Evolutionary conservation across 495 filamentous ascomycete genomes (phyloP).

Genomic region (Aspergillus asperescens): DNA sequence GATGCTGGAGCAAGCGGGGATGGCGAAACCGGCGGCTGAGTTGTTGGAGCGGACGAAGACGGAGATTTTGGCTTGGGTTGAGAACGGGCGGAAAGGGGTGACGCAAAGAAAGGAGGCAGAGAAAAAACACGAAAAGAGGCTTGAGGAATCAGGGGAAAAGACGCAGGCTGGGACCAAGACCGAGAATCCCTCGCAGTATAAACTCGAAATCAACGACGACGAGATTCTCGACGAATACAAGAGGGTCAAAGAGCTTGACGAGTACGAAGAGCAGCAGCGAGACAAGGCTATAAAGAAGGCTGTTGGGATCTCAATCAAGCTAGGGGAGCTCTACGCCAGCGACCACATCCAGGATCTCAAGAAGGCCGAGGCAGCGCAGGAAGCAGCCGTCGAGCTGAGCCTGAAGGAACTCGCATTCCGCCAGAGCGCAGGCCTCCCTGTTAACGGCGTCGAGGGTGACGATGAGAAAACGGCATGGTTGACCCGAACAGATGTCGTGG

Average conservation of each 20-base stretch:
- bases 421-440: slow-evolving; percentile 51
- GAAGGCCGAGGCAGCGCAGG: slow-evolving; percentile 63
- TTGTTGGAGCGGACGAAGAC: slow-evolving; percentile 54
- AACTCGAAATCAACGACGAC: slow-evolving; percentile 22
- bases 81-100: slow-evolving; percentile 15
- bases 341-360: slow-evolving; percentile 48
- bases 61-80: slow-evolving; percentile 52
- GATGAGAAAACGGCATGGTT: slow-evolving; percentile 63
- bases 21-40: slow-evolving; percentile 59
- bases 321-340: slow-evolving; percentile 67
- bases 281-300: slow-evolving; percentile 66
- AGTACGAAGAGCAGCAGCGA: slow-evolving; percentile 54
- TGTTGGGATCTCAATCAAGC: slow-evolving; percentile 69
- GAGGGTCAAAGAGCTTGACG: slow-evolving; percentile 25
- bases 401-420: slow-evolving; percentile 68
- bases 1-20: slow-evolving; percentile 69
- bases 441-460: slow-evolving; percentile 37
- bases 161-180: background rate
- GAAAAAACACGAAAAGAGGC: background rate
- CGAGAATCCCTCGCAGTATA: background rate
- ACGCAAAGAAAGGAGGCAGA: background rate
- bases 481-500: slow-evolving; percentile 64
- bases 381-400: slow-evolving; percentile 78
- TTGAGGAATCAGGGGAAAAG: background rate
- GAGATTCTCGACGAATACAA: slow-evolving; percentile 30